These are phyloP conservation scores for Daldinia caldariorum DNA, from an alignment of 495 filamentous ascomycete species.

Conservation along the genomic window DNA sequence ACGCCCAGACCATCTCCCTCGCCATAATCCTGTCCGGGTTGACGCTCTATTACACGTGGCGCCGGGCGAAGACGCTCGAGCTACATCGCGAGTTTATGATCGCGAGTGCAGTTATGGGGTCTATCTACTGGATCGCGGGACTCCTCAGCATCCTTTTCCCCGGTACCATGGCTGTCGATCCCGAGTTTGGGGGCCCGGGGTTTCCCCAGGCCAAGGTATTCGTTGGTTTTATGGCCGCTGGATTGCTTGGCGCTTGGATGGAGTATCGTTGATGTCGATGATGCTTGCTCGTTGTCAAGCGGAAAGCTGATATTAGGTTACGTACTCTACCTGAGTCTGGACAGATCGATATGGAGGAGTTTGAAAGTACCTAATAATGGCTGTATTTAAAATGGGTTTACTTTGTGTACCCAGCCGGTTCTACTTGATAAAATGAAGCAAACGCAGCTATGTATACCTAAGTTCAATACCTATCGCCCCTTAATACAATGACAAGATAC, in stretches of 20 bases:
- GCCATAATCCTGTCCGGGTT: slow-evolving; percentile 56
- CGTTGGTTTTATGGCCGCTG: slow-evolving; percentile 37
- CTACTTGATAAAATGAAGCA: background rate
- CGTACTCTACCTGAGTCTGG: background rate
- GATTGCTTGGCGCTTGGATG: slow-evolving; percentile 49
- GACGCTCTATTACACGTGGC: slow-evolving; percentile 63
- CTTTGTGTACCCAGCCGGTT: background rate
- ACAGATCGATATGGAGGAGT: background rate
- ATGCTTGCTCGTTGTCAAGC: background rate
- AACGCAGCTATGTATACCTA: background rate
- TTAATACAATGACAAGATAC: background rate
- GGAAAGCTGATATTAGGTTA: no score
- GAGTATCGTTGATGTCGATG: slow-evolving; percentile 30
- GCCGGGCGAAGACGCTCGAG: slow-evolving; percentile 33
- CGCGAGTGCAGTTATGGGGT: slow-evolving; percentile 56
- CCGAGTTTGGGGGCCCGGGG: slow-evolving; percentile 62
- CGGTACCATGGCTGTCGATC: slow-evolving; percentile 60
- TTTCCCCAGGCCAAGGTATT: slow-evolving; percentile 60
- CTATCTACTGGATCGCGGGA: slow-evolving; percentile 63
- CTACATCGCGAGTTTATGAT: slow-evolving; percentile 48
- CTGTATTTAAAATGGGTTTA: no score
- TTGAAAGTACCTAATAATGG: no score
- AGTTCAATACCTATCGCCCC: no score
- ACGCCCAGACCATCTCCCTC: slow-evolving; percentile 64
- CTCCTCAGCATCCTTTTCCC: slow-evolving; percentile 60